These are phyloP conservation scores for Blastocrithidia nonstop DNA, from an alignment of 208 protist species.

Conservation along the genomic window DNA sequence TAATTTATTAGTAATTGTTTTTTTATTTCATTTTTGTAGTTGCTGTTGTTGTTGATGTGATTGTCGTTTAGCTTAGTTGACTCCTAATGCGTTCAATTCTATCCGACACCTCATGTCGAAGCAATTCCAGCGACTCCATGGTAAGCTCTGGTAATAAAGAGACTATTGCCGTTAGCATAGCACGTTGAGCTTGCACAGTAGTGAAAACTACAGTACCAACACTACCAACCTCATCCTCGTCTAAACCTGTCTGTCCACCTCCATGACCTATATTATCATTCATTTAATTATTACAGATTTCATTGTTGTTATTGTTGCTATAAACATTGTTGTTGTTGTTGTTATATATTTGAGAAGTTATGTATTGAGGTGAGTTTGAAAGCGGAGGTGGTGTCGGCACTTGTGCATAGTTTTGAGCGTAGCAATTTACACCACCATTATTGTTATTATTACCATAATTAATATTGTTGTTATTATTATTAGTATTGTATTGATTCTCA, in stretches of 20 bases:
- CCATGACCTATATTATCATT: neutral
- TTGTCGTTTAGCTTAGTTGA: neutral
- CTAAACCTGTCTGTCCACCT: neutral
- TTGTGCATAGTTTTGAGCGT: neutral
- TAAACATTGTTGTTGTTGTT: constrained; percentile 1
- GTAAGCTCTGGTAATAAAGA: constrained; percentile 74
- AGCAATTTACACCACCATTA: neutral
- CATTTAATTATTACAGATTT: neutral
- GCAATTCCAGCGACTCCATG: constrained; percentile 54
- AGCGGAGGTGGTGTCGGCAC: neutral
- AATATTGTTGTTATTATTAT: constrained; percentile 2
- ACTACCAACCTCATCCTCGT: neutral
- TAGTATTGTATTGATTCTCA: constrained; percentile 3
- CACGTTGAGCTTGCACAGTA: constrained; percentile 39
- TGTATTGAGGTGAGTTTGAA: neutral
- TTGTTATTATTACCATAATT: neutral
- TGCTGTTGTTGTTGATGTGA: neutral
- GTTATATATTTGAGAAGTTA: too few relatives aligned
- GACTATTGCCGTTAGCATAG: constrained; percentile 70
- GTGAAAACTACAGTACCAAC: constrained; percentile 17
- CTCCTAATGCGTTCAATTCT: neutral
- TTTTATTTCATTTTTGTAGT: neutral
- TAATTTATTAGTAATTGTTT: neutral
- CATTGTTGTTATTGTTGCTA: constrained; percentile 1
- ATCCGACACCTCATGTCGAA: constrained; percentile 46